These are phyloP conservation scores for Trypanosoma cruzi DNA, from an alignment of 208 protist genomes.

Conservation along the genomic window DNA sequence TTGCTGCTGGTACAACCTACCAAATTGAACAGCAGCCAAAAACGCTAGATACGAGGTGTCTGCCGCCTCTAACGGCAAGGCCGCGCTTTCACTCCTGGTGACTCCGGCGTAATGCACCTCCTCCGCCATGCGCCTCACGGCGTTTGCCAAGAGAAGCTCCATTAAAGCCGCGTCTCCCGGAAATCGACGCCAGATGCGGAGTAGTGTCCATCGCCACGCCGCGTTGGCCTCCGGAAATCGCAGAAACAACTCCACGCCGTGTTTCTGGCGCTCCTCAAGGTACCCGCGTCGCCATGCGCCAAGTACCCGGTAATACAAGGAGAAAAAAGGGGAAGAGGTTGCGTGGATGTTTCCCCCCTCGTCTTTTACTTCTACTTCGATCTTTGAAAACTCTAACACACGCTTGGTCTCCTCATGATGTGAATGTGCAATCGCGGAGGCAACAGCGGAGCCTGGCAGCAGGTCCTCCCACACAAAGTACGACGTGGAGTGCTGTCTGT, in stretches of 20 bases:
- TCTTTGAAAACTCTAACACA: neutral
- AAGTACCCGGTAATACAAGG: neutral
- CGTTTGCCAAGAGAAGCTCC: constrained; percentile 62
- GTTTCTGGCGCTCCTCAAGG: constrained; percentile 39
- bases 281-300: constrained; percentile 39
- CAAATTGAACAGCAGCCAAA: constrained; percentile 19
- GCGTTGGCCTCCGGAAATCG: constrained; percentile 39
- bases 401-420: neutral
- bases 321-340: neutral
- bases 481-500: constrained; percentile 23
- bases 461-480: constrained; percentile 50
- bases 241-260: constrained; percentile 70
- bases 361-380: constrained; percentile 3
- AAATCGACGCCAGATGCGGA: constrained; percentile 41
- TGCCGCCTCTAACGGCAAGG: constrained; percentile 4
- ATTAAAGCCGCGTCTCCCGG: constrained; percentile 35
- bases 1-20: constrained; percentile 5
- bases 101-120: constrained; percentile 47
- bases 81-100: constrained; percentile 15
- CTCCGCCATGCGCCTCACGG: constrained; percentile 55
- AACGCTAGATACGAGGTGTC: neutral
- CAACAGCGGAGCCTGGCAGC: constrained; percentile 22
- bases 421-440: constrained; percentile 5
- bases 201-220: constrained; percentile 55
- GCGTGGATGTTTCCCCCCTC: neutral